These are phyloP conservation scores for Begonia loranthoides DNA, from an alignment of 306 rosid genomes.

Conservation along the genomic window DNA sequence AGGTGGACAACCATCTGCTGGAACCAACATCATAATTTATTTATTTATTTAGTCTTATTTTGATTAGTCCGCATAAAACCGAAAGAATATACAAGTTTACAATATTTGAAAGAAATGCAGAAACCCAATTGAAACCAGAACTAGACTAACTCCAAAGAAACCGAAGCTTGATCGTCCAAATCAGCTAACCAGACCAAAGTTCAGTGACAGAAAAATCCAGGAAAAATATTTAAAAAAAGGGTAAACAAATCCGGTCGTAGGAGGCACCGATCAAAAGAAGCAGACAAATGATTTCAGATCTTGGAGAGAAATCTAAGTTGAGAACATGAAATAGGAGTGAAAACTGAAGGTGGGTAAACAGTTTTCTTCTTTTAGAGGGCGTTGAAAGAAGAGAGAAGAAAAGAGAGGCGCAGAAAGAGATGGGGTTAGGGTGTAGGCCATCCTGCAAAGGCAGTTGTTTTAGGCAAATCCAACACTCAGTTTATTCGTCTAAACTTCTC, in stretches of 20 bases:
- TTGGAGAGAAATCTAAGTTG: constrained; percentile 15
- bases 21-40: too few species aligned
- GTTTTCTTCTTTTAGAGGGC: background rate
- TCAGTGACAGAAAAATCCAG: background rate
- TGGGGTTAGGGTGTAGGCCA: constrained; percentile 14
- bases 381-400: constrained; percentile 4
- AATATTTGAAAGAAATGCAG: constrained; percentile 11
- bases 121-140: constrained; percentile 14
- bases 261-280: constrained; percentile 52
- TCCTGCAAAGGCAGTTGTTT: constrained; percentile 8
- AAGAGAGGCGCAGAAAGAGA: constrained; percentile 1
- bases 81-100: too few species aligned
- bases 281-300: constrained; percentile 38
- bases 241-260: background rate
- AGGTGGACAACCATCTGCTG: too few species aligned
- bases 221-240: background rate
- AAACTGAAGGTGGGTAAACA: background rate
- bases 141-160: constrained; percentile 11
- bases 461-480: too few species aligned
- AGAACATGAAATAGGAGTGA: constrained; percentile 3
- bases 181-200: background rate
- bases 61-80: background rate
- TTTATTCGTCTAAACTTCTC: background rate
- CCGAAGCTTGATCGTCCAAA: constrained; percentile 16
- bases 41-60: too few species aligned